Base-by-base conservation (phyloP, 2,329 filamentous ascomycete genomes). In the Penicillium janthinellum region DNA sequence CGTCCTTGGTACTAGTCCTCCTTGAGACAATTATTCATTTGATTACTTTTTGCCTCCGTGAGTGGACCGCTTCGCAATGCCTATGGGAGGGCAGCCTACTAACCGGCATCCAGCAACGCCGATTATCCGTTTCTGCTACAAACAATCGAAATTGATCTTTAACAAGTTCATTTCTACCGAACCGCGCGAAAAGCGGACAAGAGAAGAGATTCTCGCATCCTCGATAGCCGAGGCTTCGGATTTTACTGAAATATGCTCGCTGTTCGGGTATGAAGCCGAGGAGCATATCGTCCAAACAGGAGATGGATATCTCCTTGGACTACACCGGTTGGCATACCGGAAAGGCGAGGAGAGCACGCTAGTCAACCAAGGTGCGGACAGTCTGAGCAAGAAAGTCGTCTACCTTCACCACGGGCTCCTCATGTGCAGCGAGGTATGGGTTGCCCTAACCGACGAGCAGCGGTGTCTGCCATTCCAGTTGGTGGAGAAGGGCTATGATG, bases 391-490 rank as follows among this genome's bases (percentile, higher is more conserved):
- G 80, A 90, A 88, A 67, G 91, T 98, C 51, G 88, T 95, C 6
- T 99, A 98, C 75, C 81, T 99, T 64, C 95, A 99, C 72, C 95
- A 99, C 76, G 95, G 94, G 8, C 83, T 99, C 59, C 85, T 99
- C 72, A 99, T 99, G 95, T 98, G 97, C 77, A 96, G 92, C 69
- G 95, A 99, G 76, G 94, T 99, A 37, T 99, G 95, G 95, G 91
- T 98, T 8, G 96, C 92, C 72, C 79, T 94, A 72, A 96, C 94
- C 0, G 91, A 97, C 66, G 88, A 89, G 67, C 85, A 96, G 75
- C 86, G 93, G 67, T 94, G 90, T 67, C 81, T 99, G 41, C 92
- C 95, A 0, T 98, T 99, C 73, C 85, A 90, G 66, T 82, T 99
- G 45, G 92, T 96, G 0, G 92, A 97, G 71, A 85, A 86, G 70